These are phyloP conservation scores for Amanita fuliginea DNA, from an alignment of 768 basidiomycete species.

Conservation along the genomic window DNA sequence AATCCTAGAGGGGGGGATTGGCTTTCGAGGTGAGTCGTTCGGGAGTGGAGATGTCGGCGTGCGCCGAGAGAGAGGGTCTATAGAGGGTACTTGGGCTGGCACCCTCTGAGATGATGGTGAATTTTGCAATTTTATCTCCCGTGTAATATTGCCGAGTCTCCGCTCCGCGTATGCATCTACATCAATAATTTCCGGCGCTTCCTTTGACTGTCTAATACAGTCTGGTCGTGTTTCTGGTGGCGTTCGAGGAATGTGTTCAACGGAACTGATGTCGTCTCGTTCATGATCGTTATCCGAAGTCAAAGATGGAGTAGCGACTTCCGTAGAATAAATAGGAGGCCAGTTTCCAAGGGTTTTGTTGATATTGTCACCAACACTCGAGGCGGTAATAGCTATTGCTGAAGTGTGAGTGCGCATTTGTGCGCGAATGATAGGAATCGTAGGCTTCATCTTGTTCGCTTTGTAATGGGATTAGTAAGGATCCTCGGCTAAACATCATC, in stretches of 20 bases:
- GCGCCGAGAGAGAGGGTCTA: slow-evolving; percentile 43
- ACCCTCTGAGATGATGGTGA: neutral
- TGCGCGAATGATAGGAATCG: neutral
- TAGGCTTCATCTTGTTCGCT: neutral
- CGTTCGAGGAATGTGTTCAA: slow-evolving; percentile 42
- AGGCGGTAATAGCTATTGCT: neutral
- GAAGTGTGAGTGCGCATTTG: neutral
- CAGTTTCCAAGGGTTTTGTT: slow-evolving; percentile 9
- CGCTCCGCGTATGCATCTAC: slow-evolving; percentile 20
- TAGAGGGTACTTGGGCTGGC: neutral
- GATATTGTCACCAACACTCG: slow-evolving; percentile 3
- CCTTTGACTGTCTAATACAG: slow-evolving; percentile 6
- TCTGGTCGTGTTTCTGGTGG: slow-evolving; percentile 21
- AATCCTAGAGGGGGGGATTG: slow-evolving; percentile 32
- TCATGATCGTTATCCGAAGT: slow-evolving; percentile 59
- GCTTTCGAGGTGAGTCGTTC: slow-evolving; percentile 39
- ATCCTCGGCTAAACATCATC: neutral
- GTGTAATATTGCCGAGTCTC: neutral
- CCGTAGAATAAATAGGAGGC: slow-evolving; percentile 17
- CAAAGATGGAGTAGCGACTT: slow-evolving; percentile 55
- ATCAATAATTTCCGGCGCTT: slow-evolving; percentile 20
- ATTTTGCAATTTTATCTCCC: neutral
- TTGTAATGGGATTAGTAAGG: neutral
- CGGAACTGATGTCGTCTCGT: slow-evolving; percentile 34
- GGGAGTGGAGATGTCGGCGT: slow-evolving; percentile 59